phyloP scores from a whole-genome alignment of 2,329 filamentous ascomycete species.

The Arthrinium puccinioides region DNA sequence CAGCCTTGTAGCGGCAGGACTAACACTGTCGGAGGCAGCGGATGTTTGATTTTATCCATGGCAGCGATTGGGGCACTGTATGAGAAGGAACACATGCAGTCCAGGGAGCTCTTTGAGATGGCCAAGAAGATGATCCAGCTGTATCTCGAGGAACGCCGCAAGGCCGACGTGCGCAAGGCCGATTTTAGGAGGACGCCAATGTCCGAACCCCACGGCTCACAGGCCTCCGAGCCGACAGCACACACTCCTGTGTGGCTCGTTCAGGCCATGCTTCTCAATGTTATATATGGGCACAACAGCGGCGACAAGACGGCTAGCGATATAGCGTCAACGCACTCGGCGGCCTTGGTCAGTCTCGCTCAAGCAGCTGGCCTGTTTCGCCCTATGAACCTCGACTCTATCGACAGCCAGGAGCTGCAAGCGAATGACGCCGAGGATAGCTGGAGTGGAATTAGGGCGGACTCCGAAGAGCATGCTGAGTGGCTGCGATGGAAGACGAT shows the following conservation, averaged over 20 bases:
- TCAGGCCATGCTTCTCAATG: constrained; percentile 92
- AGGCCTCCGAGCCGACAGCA: constrained; percentile 50
- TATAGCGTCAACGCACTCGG: constrained; percentile 87
- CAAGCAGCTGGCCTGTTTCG: constrained; percentile 71
- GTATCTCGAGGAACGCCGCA: constrained; percentile 85
- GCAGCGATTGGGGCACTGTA: constrained; percentile 70
- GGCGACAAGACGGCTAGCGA: constrained; percentile 86
- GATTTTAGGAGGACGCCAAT: constrained; percentile 46
- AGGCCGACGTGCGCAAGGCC: constrained; percentile 67
- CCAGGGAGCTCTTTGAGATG: constrained; percentile 82
- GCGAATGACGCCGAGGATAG: constrained; percentile 45
- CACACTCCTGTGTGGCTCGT: constrained; percentile 90
- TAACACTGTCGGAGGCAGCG: constrained; percentile 65
- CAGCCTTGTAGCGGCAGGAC: constrained; percentile 56
- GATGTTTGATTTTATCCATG: constrained; percentile 82
- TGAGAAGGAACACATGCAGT: constrained; percentile 72
- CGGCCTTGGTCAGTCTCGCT: constrained; percentile 82
- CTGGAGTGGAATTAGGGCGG: constrained; percentile 35
- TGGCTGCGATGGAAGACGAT: constrained; percentile 85
- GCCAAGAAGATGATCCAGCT: constrained; percentile 93
- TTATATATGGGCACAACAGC: constrained; percentile 92
- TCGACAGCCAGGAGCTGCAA: constrained; percentile 45
- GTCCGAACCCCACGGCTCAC: constrained; percentile 36
- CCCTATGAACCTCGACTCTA: constrained; percentile 35
- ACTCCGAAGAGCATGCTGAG: constrained; percentile 56